Percentiles rank a stretch among this genome's conserved stretches.
These are phyloP conservation scores for Xerocomellus chrysenteron DNA, from an alignment of 768 basidiomycete genomes.

Conservation along the genomic window DNA sequence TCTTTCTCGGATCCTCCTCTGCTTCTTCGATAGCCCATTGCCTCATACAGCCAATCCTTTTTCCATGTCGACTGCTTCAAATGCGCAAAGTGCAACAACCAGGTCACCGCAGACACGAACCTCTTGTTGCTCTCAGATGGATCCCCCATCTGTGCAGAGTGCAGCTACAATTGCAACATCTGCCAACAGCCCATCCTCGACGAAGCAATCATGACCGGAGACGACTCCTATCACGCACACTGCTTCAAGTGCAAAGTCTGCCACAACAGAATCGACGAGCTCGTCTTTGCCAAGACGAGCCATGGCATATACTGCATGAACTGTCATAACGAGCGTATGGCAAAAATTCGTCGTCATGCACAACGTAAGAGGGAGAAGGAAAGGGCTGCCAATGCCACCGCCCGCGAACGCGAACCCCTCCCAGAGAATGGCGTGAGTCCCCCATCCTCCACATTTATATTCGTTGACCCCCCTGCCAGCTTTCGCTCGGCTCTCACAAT, in stretches of 20 bases:
- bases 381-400: conserved; percentile 33
- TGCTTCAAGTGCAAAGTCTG: conserved; percentile 99
- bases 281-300: conserved; percentile 97
- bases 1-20: conserved; percentile 13
- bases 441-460: background rate
- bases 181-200: conserved; percentile 94
- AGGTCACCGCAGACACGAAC: conserved; percentile 95
- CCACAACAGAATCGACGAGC: conserved; percentile 91
- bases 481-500: conserved; percentile 4
- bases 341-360: conserved; percentile 84
- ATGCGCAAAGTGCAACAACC: conserved; percentile 91
- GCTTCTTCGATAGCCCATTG: conserved; percentile 8
- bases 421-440: conserved; percentile 45
- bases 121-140: conserved; percentile 96
- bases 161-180: conserved; percentile 94
- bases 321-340: conserved; percentile 97
- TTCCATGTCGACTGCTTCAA: conserved; percentile 96
- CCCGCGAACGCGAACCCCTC: conserved; percentile 31
- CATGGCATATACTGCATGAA: conserved; percentile 99
- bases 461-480: conserved; percentile 6
- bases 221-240: conserved; percentile 97
- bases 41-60: conserved; percentile 70
- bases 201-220: conserved; percentile 99
- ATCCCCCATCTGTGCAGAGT: conserved; percentile 92
- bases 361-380: conserved; percentile 81